Evolutionary conservation across 345 rosid species (phyloP).

Genomic region (Euphorbia lathyris): DNA sequence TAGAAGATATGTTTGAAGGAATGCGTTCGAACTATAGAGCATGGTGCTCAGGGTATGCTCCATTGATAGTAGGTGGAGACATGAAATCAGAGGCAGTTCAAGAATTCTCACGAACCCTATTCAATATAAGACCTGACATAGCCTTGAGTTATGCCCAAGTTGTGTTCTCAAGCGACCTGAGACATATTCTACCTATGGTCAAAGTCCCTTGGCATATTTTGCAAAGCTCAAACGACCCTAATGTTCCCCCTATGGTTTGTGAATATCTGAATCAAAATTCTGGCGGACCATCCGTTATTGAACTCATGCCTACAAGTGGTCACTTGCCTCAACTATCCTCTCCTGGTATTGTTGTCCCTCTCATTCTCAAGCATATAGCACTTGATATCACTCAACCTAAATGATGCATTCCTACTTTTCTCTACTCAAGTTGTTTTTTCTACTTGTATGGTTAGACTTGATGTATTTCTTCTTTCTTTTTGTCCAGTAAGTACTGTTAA

Average conservation of each 20-base stretch:
- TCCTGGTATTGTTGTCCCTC: conserved; percentile 9
- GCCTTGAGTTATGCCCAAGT: not conserved
- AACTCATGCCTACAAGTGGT: conserved; percentile 10
- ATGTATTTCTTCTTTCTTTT: too few relatives aligned
- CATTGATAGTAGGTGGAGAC: conserved; percentile 10
- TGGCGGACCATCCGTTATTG: conserved; percentile 10
- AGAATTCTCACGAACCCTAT: conserved; percentile 13
- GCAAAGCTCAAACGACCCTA: not conserved
- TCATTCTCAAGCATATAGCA: conserved; percentile 11
- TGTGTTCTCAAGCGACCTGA: not conserved
- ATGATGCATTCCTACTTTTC: not conserved
- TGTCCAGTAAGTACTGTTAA: too few relatives aligned
- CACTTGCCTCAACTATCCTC: conserved; percentile 21
- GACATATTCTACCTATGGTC: conserved; percentile 10
- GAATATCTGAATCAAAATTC: conserved; percentile 7
- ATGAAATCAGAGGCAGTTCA: conserved; percentile 10
- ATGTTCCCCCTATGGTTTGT: not conserved
- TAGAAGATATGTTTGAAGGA: conserved; percentile 15
- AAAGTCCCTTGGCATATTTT: conserved; percentile 5
- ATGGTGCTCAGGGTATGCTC: conserved; percentile 18
- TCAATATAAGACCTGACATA: conserved; percentile 16
- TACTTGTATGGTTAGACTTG: too few relatives aligned
- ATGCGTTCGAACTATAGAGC: conserved; percentile 10
- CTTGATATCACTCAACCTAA: not conserved
- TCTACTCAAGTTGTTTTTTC: too few relatives aligned